Base-by-base conservation (phyloP, 1,139 yeast genomes). In the Torulaspora globosa region DNA sequence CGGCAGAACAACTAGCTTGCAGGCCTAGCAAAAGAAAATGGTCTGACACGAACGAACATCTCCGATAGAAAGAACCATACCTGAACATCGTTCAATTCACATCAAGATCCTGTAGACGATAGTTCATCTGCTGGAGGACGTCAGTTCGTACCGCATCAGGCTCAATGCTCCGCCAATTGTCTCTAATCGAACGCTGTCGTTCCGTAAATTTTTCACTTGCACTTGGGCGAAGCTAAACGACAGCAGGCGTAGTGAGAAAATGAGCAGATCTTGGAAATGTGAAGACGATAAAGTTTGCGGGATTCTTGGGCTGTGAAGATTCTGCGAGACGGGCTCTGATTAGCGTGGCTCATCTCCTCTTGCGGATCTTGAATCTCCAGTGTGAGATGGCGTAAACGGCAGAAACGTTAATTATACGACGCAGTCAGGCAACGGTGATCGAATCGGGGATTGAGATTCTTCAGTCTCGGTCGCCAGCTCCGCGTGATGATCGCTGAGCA, bases 11-110 rank as follows among this genome's bases (percentile, higher is more conserved):
- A 21, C 18, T 19, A 18, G 39, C 32, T 19, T 26, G 33, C 34
- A 12, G 21, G 35, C 21, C 29, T 19, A 5, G 39, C 21, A 41
- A 35, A 41, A 34, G 39, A 41, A 41, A 19, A 34, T 41, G 27
- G 36, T 12, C 44, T 29, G 44, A 34, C 28, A 24, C 15, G 39
- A 34, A 41, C 44, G 44, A 41, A 41, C 39, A 35, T 41, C 44
- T 35, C 44, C 44, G 44, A 41, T 41, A 41, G 30, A 41, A 19
- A 11, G 15, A n/a, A 26, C 29, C 15, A 15, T 24, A 12, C n/a
- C 11, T 24, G 15, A 26, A 39, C 32, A 31, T 21, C 31, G 11
- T 39, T 34, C 18, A 32, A 7, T 14, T 14, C 16, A 14, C 21
- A n/a, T 14, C 36, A 2, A 24, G 36, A 11, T 31, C 21, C 12